Base-by-base conservation (phyloP, 768 basidiomycete genomes). In the Termitomyces sp. region DNA sequence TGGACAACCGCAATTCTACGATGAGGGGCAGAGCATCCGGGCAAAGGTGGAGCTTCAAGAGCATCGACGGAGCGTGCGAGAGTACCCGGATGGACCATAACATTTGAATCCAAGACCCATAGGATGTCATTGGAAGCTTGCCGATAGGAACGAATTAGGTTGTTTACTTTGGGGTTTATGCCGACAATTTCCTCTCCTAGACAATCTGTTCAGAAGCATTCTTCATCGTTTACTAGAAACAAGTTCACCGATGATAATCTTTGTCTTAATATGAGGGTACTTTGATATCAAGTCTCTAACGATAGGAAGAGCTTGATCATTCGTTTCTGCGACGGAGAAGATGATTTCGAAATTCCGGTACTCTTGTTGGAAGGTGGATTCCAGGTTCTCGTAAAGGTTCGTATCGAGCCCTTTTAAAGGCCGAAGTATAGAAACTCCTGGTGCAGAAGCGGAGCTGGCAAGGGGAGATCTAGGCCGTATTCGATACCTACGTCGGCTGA, bases 21-120 rank as follows among this genome's bases (percentile, higher is more conserved):
- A 49, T 63, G 66, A 28, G 61, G 53, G 30, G 28, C 12, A 14
- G 62, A 40, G 10, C 74, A 62, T 49, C 66, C 64, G 4, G 79
- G 69, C n/a, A 71, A 58, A 3, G 78, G 69, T 3, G 80, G 72
- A 43, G 75, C 75, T 13, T 72, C 76, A 44, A 96, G 79, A n/a
- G 85, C 77, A 66, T 90, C 91, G 36, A 98, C 90, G 14, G 93
- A 86, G 58, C 93, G 86, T 2, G 88, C 86, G 28, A 99, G 83
- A 12, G 93, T 89, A 16, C 87, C 87, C 0, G 87, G 79, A 48
- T 84, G 83, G 26, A 88, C 86, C 59, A 86, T 82, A 54, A 98
- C 84, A 64, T 96, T 96, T n/a, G 96, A 97, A 72, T 99, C 97
- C 52, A 98, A 80, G 33, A 98, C 89, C 95, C 95, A 99, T 52